Evolutionary conservation across 768 basidiomycete genomes (phyloP).

Genomic region (Mycena rosella): DNA sequence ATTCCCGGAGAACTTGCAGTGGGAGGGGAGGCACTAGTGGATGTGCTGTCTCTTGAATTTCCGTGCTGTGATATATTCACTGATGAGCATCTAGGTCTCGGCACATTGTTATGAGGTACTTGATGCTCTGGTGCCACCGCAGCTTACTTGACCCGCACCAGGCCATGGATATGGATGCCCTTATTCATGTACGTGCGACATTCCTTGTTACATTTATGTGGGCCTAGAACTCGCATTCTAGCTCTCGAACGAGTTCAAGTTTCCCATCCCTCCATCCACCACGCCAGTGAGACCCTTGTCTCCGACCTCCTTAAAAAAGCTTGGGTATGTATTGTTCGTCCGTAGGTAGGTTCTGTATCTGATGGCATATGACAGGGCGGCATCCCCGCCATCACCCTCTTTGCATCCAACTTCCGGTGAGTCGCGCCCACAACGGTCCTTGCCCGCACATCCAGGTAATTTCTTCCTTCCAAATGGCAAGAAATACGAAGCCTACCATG

Average conservation of each 20-base stretch:
- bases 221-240: slow-evolving; percentile 37
- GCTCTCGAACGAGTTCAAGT: slow-evolving; percentile 86
- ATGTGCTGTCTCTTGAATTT: slow-evolving; percentile 68
- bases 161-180: slow-evolving; percentile 75
- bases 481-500: slow-evolving; percentile 71
- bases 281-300: slow-evolving; percentile 85
- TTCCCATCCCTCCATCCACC: slow-evolving; percentile 82
- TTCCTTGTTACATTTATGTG: too few species aligned
- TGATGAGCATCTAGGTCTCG: slow-evolving; percentile 43
- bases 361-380: slow-evolving; percentile 48
- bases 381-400: slow-evolving; percentile 78
- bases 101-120: slow-evolving; percentile 65
- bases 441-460: too few species aligned
- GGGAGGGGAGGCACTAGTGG: slow-evolving; percentile 80
- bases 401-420: slow-evolving; percentile 72
- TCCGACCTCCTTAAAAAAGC: slow-evolving; percentile 78
- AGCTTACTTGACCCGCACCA: too few species aligned
- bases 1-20: slow-evolving; percentile 78
- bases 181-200: slow-evolving; percentile 65
- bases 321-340: slow-evolving; percentile 62
- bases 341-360: too few species aligned
- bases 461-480: slow-evolving; percentile 44
- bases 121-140: too few species aligned
- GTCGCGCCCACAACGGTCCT: too few species aligned
- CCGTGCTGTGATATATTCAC: not conserved